Conservation (phyloP, 1,139 yeast genomes). For the Magnusiomyces tetraspermus region DNA sequence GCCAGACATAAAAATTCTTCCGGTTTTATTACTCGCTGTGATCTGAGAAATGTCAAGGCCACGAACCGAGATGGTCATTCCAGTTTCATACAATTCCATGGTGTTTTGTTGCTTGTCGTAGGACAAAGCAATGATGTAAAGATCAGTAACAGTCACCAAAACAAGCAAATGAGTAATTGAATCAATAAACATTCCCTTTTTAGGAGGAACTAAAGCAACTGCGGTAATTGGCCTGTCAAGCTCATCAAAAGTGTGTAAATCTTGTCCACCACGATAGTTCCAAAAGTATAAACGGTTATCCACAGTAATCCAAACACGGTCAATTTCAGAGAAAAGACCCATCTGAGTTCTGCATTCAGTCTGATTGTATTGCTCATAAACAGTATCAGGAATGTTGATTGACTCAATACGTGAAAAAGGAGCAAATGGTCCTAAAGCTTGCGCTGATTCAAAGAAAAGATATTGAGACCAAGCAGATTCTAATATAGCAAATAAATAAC, state of each 20-base stretch:
- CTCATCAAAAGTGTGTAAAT: conserved; percentile 74
- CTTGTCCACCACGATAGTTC: conserved; percentile 61
- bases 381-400: conserved; percentile 70
- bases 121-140: conserved; percentile 69
- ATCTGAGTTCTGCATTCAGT: conserved; percentile 62
- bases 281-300: conserved; percentile 79
- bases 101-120: conserved; percentile 39
- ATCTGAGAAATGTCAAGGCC: conserved; percentile 68
- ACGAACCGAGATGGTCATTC: conserved; percentile 66
- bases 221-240: conserved; percentile 68
- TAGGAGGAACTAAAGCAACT: conserved; percentile 71
- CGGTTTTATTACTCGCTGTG: conserved; percentile 49
- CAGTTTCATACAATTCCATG: conserved; percentile 70
- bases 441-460: conserved; percentile 17
- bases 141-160: conserved; percentile 71
- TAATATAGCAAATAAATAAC: conserved; percentile 6
- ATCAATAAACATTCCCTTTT: conserved; percentile 68
- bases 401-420: conserved; percentile 68
- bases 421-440: conserved; percentile 40
- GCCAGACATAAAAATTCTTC: conserved; percentile 80
- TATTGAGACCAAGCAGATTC: conserved; percentile 25
- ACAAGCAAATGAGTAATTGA: conserved; percentile 63
- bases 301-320: conserved; percentile 79
- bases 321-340: conserved; percentile 77
- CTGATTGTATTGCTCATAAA: conserved; percentile 63